A percentile compares a stretch with the other conserved stretches of the same genome.
These are phyloP conservation scores for Metarhizium rileyi DNA, from an alignment of 2,329 filamentous ascomycete genomes.

Conservation along the genomic window DNA sequence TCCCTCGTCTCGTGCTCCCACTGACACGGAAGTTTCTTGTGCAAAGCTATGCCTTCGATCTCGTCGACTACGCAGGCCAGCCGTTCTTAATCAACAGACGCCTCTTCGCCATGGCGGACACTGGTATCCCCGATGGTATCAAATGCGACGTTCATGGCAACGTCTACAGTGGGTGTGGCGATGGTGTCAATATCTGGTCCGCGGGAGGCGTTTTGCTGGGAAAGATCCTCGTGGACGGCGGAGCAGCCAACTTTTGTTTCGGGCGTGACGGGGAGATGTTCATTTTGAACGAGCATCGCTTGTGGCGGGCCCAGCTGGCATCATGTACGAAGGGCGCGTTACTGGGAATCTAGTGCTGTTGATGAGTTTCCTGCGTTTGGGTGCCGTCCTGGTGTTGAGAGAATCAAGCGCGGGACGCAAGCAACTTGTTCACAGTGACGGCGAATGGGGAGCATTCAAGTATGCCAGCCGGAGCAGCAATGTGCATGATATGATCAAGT, in stretches of 20 bases:
- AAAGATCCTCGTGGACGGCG: constrained; percentile 30
- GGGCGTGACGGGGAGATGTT: constrained; percentile 32
- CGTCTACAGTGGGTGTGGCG: constrained; percentile 38
- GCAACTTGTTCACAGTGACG: too few relatives aligned
- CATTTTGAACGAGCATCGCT: constrained; percentile 35
- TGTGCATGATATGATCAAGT: too few relatives aligned
- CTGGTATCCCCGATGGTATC: constrained; percentile 37
- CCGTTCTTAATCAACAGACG: constrained; percentile 36
- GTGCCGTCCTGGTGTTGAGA: too few relatives aligned
- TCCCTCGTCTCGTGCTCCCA: background rate
- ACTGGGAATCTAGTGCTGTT: constrained; percentile 9
- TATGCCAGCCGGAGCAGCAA: too few relatives aligned
- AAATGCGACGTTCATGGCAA: constrained; percentile 37
- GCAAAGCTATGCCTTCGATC: constrained; percentile 26
- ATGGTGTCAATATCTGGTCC: constrained; percentile 40
- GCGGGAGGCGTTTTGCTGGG: constrained; percentile 35
- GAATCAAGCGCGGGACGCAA: too few relatives aligned
- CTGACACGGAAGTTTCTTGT: background rate
- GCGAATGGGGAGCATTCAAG: too few relatives aligned
- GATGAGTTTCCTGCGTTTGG: too few relatives aligned
- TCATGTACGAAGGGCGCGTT: constrained; percentile 12
- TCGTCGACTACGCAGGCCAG: constrained; percentile 15
- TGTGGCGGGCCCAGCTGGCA: constrained; percentile 26
- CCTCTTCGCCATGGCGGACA: constrained; percentile 39
- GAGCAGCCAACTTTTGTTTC: constrained; percentile 39